Evolutionary conservation across 768 basidiomycete genomes (phyloP).

Genomic region (Panaeolus cyanescens): DNA sequence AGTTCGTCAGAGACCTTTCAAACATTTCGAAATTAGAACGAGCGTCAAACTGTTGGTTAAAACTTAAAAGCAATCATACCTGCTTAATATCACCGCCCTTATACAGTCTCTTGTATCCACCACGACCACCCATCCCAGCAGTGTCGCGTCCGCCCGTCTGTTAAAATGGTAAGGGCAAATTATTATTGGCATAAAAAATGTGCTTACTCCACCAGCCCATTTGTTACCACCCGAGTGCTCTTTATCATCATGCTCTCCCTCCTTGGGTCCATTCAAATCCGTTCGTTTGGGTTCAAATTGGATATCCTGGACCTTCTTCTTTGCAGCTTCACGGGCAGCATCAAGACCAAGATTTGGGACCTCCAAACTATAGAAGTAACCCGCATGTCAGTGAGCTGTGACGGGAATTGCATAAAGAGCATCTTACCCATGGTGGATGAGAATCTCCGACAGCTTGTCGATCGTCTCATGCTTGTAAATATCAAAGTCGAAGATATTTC

Average conservation of each 20-base stretch:
- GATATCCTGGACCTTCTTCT: slow-evolving; percentile 56
- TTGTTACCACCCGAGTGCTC: slow-evolving; percentile 64
- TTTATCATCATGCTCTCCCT: slow-evolving; percentile 63
- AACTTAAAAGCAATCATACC: slow-evolving; percentile 25
- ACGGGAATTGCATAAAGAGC: not conserved
- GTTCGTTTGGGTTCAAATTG: slow-evolving; percentile 59
- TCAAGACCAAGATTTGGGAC: slow-evolving; percentile 58
- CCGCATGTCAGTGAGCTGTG: not conserved
- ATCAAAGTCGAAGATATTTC: slow-evolving; percentile 74
- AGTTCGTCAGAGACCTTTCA: slow-evolving; percentile 46
- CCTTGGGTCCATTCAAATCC: slow-evolving; percentile 54
- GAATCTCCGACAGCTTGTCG: slow-evolving; percentile 57
- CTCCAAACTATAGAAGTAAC: slow-evolving; percentile 36
- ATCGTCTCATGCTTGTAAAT: slow-evolving; percentile 67
- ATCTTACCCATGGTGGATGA: slow-evolving; percentile 60
- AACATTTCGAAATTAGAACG: not conserved
- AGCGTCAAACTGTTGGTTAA: too few species aligned
- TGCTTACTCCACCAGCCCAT: slow-evolving; percentile 64
- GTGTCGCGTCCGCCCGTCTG: slow-evolving; percentile 69
- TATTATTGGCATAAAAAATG: not conserved
- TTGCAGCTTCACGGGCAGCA: slow-evolving; percentile 54
- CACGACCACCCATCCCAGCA: slow-evolving; percentile 66
- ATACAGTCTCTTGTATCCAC: slow-evolving; percentile 66
- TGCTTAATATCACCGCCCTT: slow-evolving; percentile 68
- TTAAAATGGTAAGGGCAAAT: not conserved